Conservation (phyloP, 2,329 filamentous ascomycete genomes). For the Arthrobotrys iridis region DNA sequence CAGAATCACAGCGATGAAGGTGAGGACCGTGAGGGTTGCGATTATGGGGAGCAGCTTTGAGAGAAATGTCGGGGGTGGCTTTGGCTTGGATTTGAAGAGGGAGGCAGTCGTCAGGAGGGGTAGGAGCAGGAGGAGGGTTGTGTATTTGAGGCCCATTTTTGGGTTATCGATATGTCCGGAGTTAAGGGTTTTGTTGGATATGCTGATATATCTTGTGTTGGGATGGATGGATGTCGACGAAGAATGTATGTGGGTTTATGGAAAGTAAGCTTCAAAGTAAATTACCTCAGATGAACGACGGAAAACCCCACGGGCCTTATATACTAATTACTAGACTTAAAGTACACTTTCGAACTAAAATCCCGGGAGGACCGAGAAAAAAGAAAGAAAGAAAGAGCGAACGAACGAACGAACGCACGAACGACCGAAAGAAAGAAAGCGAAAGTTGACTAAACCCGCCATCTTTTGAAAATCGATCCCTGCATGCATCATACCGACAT, state of each 20-base stretch:
- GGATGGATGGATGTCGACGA: too few species aligned
- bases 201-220: not conserved
- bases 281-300: too few species aligned
- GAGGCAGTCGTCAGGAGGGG: constrained; percentile 8
- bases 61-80: constrained; percentile 13
- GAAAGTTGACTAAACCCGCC: too few species aligned
- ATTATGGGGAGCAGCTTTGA: constrained; percentile 26
- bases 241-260: too few species aligned
- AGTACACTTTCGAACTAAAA: too few species aligned
- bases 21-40: constrained; percentile 24
- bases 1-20: constrained; percentile 26
- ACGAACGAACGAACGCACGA: too few species aligned
- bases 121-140: constrained; percentile 12
- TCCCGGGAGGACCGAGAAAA: too few species aligned
- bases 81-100: constrained; percentile 21
- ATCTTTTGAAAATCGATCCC: constrained; percentile 7
- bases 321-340: too few species aligned
- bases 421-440: too few species aligned
- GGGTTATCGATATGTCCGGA: not conserved
- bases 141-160: not conserved
- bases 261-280: too few species aligned
- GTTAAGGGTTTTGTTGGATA: not conserved
- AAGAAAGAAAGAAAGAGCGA: too few species aligned
- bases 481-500: constrained; percentile 24
- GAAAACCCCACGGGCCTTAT: too few species aligned